Conservation (phyloP, 768 basidiomycete species). For the Inosperma sp. region DNA sequence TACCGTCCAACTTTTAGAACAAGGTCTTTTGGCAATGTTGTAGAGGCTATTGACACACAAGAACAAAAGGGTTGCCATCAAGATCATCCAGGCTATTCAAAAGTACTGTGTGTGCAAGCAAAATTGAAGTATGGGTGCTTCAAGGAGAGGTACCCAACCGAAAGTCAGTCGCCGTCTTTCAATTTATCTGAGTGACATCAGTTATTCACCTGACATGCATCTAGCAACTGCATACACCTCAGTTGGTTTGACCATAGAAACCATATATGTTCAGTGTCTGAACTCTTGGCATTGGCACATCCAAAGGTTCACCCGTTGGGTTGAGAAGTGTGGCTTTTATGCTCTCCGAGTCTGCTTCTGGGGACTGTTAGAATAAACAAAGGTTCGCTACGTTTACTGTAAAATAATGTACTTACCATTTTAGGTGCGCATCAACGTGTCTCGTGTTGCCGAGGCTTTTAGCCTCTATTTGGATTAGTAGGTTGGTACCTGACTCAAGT, state of each 20-base stretch:
- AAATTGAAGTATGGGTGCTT: constrained; percentile 95
- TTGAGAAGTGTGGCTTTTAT: constrained; percentile 89
- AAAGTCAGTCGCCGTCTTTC: constrained; percentile 64
- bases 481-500: too few species aligned
- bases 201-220: constrained; percentile 16
- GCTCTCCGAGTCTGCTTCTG: constrained; percentile 36
- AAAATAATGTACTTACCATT: too few species aligned
- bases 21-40: constrained; percentile 98
- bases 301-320: constrained; percentile 88
- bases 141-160: constrained; percentile 84
- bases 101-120: constrained; percentile 99
- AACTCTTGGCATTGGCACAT: constrained; percentile 93
- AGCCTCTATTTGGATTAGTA: too few species aligned
- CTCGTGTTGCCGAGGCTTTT: too few species aligned
- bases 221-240: constrained; percentile 95
- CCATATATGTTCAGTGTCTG: constrained; percentile 96
- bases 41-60: constrained; percentile 83
- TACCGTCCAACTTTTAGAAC: constrained; percentile 85
- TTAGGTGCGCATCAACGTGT: too few species aligned
- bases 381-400: too few species aligned
- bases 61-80: constrained; percentile 84
- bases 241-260: constrained; percentile 96
- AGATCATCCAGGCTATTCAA: constrained; percentile 96
- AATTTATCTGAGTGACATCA: constrained; percentile 12
- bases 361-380: too few species aligned